A percentile compares a stretch with the other conserved stretches of the same genome.
These are phyloP conservation scores for Floccularia luteovirens DNA, from an alignment of 768 basidiomycete species.

Conservation along the genomic window DNA sequence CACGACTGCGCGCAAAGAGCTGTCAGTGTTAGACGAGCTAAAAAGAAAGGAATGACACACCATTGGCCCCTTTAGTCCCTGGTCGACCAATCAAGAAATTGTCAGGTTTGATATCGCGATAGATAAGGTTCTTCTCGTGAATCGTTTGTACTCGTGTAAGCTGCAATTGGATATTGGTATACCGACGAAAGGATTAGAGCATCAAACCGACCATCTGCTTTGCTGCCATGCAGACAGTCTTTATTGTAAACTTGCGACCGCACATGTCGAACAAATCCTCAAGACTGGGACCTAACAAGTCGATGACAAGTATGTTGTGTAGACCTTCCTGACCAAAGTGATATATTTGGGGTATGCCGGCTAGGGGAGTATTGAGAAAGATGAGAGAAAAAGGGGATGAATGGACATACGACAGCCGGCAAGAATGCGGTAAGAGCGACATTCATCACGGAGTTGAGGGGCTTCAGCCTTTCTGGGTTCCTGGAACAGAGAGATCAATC, in stretches of 20 bases:
- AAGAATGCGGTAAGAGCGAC: constrained; percentile 90
- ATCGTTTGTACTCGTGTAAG: constrained; percentile 94
- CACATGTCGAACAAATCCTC: constrained; percentile 99
- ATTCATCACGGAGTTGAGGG: constrained; percentile 96
- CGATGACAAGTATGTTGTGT: constrained; percentile 98
- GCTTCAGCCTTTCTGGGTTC: constrained; percentile 94
- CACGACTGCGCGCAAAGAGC: constrained; percentile 44
- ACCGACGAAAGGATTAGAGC: constrained; percentile 2
- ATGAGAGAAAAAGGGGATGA: constrained; percentile 4
- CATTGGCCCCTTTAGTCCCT: constrained; percentile 81
- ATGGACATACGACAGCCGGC: constrained; percentile 76
- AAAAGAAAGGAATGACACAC: constrained; percentile 30
- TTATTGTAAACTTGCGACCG: constrained; percentile 92
- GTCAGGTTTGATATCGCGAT: constrained; percentile 99
- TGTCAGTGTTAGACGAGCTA: constrained; percentile 1
- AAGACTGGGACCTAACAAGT: constrained; percentile 91
- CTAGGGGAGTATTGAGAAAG: constrained; percentile 31
- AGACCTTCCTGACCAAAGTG: constrained; percentile 99
- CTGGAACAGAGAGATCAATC: constrained; percentile 27
- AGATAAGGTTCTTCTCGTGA: constrained; percentile 99
- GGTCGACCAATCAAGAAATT: constrained; percentile 97
- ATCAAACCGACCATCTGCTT: constrained; percentile 76
- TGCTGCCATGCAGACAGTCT: constrained; percentile 99
- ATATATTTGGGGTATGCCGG: constrained; percentile 97
- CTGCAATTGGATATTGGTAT: constrained; percentile 29